These are phyloP conservation scores for Arthrobotrys iridis DNA, from an alignment of 2,329 filamentous ascomycete genomes.

Conservation along the genomic window DNA sequence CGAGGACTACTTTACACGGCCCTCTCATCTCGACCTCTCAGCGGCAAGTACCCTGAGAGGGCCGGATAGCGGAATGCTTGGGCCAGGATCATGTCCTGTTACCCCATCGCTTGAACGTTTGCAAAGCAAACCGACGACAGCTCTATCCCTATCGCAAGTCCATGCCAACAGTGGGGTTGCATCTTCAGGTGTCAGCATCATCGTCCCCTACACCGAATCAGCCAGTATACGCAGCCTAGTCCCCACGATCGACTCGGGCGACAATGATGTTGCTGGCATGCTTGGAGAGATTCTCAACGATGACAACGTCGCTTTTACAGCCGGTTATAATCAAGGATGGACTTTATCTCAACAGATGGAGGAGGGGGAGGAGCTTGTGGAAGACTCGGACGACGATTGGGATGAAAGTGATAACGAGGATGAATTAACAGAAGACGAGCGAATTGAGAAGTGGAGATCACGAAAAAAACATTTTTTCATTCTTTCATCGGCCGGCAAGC, in stretches of 20 bases:
- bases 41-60: conserved; percentile 31
- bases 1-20: conserved; percentile 48
- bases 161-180: conserved; percentile 39
- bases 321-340: conserved; percentile 39
- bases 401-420: conserved; percentile 58
- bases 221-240: conserved; percentile 57
- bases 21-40: conserved; percentile 31
- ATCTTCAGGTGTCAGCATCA: conserved; percentile 40
- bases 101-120: conserved; percentile 50
- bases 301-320: conserved; percentile 53
- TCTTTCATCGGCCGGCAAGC: conserved; percentile 93
- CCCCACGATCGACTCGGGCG: conserved; percentile 56
- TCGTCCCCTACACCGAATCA: conserved; percentile 53
- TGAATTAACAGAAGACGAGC: conserved; percentile 63
- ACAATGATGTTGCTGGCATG: conserved; percentile 59
- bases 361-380: conserved; percentile 46
- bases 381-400: conserved; percentile 57
- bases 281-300: conserved; percentile 58
- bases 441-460: conserved; percentile 81
- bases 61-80: conserved; percentile 32
- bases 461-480: conserved; percentile 98
- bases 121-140: conserved; percentile 50
- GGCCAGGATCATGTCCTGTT: conserved; percentile 33
- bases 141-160: conserved; percentile 50
- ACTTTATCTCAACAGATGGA: conserved; percentile 45